Base-by-base conservation (phyloP, 2,329 filamentous ascomycete species). In the Drechslerella coelobrocha region DNA sequence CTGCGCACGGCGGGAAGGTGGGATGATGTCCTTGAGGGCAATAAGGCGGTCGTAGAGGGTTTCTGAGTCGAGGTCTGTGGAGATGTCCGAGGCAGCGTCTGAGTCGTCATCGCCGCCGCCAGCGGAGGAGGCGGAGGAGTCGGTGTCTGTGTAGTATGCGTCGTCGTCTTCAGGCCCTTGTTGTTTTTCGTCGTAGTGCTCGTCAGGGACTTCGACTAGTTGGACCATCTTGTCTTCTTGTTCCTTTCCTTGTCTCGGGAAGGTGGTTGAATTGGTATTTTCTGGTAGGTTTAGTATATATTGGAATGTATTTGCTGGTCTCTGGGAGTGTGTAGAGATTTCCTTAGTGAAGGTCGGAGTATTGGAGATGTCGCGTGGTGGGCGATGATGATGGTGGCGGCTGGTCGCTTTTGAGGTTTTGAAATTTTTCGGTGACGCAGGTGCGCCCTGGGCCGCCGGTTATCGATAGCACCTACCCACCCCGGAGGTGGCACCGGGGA, bases 201-300 rank as follows among this genome's bases (percentile, higher is more conserved):
- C 92, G 79, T 97, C 93, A 79, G 95, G 89, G 78, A 97, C 93
- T 84, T 97, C 93, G 79, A 91, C 90, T 79, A 97, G 90, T 82
- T 93, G 91, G 81, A 97, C 93, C 93, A 97, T 97, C 77, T 80
- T 88, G 81, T n/a, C n/a, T n/a, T n/a, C n/a, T n/a, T n/a, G n/a
- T n/a, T n/a, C n/a, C n/a, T n/a, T n/a, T n/a, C n/a, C n/a, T n/a
- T n/a, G n/a, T n/a, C n/a, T n/a, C n/a, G 65, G 74, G 68, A 10
- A 12, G 39, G 19, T 26, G 41, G 34, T 52, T 14, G 39, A 27
- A 17, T 39, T 37, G 14, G 3, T 37, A 17, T 43, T 39, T 0
- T 39, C 29, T 41, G 26, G 26, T 26, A 10, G 12, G 34, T 17
- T 24, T n/a, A 27, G 51, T 23, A 37, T 21, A 31, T 31, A n/a